A percentile compares a stretch with the other conserved stretches of the same genome.
Evolutionary conservation across 306 rosid species (phyloP).

Genomic region (Inga leiocalycina): DNA sequence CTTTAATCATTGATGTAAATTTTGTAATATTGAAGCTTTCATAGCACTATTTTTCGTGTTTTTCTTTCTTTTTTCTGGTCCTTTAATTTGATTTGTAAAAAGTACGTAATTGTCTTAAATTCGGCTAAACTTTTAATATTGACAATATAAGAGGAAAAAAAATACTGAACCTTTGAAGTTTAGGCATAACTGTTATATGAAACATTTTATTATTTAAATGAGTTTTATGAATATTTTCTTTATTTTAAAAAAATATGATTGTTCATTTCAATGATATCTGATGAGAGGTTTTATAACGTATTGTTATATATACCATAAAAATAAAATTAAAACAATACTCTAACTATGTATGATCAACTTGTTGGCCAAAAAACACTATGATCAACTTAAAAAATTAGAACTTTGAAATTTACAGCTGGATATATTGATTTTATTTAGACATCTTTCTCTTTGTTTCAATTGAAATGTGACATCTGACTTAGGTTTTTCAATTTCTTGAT

Average conservation of each 20-base stretch:
- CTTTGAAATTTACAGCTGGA: background rate
- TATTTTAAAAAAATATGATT: background rate
- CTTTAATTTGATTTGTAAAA: background rate
- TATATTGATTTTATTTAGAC: background rate
- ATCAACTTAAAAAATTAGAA: background rate
- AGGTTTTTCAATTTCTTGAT: background rate
- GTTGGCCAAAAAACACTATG: no score
- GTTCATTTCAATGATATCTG: background rate
- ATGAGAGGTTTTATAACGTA: no score
- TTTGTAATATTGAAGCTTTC: background rate
- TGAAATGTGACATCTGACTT: slow-evolving; percentile 2
- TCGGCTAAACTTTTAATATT: background rate
- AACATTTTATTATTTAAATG: background rate
- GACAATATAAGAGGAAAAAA: background rate
- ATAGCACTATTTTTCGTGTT: background rate
- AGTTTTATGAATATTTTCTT: background rate
- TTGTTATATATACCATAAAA: no score
- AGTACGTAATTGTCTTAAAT: background rate
- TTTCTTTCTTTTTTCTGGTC: background rate
- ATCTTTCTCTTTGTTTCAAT: background rate
- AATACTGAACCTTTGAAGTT: background rate
- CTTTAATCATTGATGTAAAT: background rate
- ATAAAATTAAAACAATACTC: no score
- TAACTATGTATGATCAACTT: no score
- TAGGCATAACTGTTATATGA: background rate